These are phyloP conservation scores for Dipteronia dyeriana DNA, from an alignment of 345 rosid species.

Conservation along the genomic window DNA sequence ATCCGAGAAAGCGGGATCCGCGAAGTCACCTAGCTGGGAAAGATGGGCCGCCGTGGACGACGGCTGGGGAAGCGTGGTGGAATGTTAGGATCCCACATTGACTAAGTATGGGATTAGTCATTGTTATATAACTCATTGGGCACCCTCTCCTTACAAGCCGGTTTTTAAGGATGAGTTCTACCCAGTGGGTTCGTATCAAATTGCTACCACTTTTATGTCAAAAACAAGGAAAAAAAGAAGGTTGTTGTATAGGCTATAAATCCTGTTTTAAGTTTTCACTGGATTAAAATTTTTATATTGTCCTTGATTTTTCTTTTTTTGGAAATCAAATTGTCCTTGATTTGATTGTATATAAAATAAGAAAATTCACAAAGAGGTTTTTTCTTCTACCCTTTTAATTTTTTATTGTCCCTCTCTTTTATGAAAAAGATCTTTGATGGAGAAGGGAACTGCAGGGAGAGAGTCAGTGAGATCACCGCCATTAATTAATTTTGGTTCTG, in stretches of 20 bases:
- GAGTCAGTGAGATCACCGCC: neutral
- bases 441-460: neutral
- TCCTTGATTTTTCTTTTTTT: no score
- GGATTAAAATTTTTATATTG: neutral
- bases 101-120: no score
- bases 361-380: neutral
- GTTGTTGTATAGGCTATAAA: neutral
- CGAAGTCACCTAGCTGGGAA: no score
- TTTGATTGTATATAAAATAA: neutral
- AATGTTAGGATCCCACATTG: no score
- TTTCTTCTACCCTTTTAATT: neutral
- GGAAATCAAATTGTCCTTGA: neutral
- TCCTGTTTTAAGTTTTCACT: neutral
- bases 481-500: neutral
- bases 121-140: no score
- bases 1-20: no score
- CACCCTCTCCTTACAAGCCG: no score
- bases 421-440: neutral
- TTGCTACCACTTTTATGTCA: neutral
- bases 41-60: no score
- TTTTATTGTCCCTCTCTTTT: neutral
- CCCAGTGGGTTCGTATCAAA: no score
- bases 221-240: neutral
- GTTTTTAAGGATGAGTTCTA: no score
- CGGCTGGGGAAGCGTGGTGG: no score